A percentile compares a stretch with the other conserved stretches of the same genome.
Evolutionary conservation across 257 asterid genomes (phyloP).

Genomic region (Avicennia marina): DNA sequence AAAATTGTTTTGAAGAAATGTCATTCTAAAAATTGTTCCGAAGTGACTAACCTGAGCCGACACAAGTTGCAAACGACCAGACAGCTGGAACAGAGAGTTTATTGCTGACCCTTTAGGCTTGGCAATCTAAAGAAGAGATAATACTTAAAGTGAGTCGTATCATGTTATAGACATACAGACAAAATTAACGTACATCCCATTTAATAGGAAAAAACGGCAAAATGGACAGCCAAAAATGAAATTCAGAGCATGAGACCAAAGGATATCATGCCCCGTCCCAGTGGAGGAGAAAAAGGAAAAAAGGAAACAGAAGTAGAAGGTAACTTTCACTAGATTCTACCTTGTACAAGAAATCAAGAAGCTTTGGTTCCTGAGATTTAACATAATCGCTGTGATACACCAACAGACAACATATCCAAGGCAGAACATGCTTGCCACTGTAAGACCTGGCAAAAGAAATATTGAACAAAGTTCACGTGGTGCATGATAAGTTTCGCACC

Average conservation of each 20-base stretch:
- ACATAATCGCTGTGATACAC: conserved; percentile 55
- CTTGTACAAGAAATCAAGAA: conserved; percentile 75
- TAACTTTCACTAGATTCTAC: conserved; percentile 29
- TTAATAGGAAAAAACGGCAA: no score
- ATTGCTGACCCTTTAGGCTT: conserved; percentile 51
- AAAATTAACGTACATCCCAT: no score
- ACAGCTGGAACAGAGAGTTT: conserved; percentile 56
- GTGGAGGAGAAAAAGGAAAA: background rate
- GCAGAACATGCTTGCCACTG: conserved; percentile 54
- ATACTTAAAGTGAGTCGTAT: background rate
- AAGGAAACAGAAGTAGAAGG: background rate
- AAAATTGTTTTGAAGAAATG: background rate
- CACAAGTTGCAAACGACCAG: conserved; percentile 92
- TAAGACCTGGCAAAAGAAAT: conserved; percentile 43
- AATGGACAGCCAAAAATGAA: no score
- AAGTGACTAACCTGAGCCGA: conserved; percentile 62
- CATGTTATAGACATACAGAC: no score
- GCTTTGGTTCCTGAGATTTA: conserved; percentile 56
- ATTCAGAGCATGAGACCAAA: no score
- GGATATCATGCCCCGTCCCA: no score
- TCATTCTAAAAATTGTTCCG: no score
- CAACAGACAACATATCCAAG: conserved; percentile 76
- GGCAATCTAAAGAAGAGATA: conserved; percentile 47
- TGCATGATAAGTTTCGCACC: no score
- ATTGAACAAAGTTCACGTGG: background rate